Base-by-base conservation (phyloP, 805 yeast genomes). In the Saccharomycopsis lassenensis region DNA sequence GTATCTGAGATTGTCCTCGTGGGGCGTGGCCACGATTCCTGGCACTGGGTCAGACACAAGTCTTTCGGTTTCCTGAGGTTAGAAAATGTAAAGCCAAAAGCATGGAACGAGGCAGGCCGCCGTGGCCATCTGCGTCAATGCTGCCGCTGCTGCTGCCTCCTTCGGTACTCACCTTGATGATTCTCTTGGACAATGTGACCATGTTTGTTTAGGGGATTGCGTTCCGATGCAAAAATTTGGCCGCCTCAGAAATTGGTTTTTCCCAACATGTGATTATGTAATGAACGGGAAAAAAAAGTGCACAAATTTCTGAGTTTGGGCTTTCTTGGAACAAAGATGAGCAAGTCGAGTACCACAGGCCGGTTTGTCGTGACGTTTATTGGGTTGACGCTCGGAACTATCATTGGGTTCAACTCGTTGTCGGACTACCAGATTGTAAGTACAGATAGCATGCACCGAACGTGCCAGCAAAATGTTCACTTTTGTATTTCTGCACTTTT, bases 11-110 rank as follows among this genome's bases (percentile, higher is more conserved):
- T 91, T 91, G 45, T 87, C 95, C 39, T 89, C 97, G 41, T 83
- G 93, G 5, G 99, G 98, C 20, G 65, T 70, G 2, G 97, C 98
- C 0, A 78, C 70, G 49, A 91, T 91, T 2, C 97, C 98, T 3
- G 95, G 94, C 1, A 89, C 97, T 1, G 98, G 97, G 50, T 91
- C 99, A 25, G 85, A 77, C 17, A 79, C 79, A 27, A 91, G 64
- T 45, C 95, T 68, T 54, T 91, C 95, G 7, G 97, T 89, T 61
- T 91, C 98, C 77, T 76, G 27, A 23, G n/a, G 14, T 23, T 31
- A 21, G 32, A 28, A 20, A 21, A 30, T 24, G 14, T 14, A 12
- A 15, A 11, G 20, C 24, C 8, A 11, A 33, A 2, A 17, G 4
- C 12, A 25, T 12, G 21, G 19, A 6, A 10, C n/a, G n/a, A n/a